Evolutionary conservation across 73 alveolate genomes (phyloP).

Genomic region (Diophrys appendiculata): DNA sequence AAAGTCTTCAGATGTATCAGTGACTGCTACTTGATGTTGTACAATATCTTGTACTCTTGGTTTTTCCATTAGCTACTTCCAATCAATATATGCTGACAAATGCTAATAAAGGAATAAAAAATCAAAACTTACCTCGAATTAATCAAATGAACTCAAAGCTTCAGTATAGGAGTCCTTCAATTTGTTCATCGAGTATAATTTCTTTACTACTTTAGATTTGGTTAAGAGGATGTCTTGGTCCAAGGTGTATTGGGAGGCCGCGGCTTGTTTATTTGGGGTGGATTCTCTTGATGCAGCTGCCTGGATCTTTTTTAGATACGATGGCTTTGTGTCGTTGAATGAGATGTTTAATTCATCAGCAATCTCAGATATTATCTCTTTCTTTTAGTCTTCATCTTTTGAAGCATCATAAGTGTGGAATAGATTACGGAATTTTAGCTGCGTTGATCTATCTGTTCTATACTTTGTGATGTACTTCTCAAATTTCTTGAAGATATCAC

Average conservation of each 20-base stretch:
- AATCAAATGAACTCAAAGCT: too few species aligned
- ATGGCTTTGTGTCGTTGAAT: background rate
- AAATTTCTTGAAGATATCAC: background rate
- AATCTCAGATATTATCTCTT: background rate
- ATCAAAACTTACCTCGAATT: too few species aligned
- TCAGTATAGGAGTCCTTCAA: too few species aligned
- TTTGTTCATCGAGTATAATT: too few species aligned
- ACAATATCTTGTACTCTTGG: background rate
- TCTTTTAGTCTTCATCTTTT: background rate
- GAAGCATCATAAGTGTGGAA: background rate
- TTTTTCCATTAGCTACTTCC: too few species aligned
- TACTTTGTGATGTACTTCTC: background rate
- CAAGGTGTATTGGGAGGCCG: background rate
- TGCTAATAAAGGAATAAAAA: too few species aligned
- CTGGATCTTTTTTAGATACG: background rate
- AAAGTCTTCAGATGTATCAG: background rate
- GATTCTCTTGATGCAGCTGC: background rate
- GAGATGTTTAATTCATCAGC: background rate
- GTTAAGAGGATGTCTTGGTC: background rate
- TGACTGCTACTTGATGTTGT: background rate
- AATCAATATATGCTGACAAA: too few species aligned
- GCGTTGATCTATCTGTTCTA: background rate
- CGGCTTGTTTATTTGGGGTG: background rate
- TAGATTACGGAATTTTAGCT: background rate
- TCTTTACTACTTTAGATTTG: too few species aligned